Conservation (phyloP, 352 stramenopile species). For the Sclerospora graminicola region DNA sequence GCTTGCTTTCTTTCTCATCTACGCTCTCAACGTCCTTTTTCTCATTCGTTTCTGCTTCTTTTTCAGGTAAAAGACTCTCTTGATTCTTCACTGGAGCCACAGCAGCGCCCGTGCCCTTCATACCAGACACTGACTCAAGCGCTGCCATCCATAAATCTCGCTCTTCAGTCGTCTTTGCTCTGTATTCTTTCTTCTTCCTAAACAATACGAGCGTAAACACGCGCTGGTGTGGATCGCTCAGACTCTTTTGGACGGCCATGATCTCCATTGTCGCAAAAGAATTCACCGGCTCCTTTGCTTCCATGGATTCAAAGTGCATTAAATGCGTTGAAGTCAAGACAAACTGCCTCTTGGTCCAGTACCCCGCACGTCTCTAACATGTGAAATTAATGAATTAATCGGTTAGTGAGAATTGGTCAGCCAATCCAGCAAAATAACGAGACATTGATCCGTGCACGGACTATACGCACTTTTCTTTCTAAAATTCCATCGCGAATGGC, state of each 20-base stretch:
- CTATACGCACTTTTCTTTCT: constrained; percentile 42
- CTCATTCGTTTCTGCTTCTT: no score
- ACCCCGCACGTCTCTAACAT: constrained; percentile 44
- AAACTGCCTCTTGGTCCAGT: constrained; percentile 78
- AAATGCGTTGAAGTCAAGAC: constrained; percentile 53
- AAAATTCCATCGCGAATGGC: constrained; percentile 49
- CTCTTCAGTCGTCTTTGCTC: constrained; percentile 43
- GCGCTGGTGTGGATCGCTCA: constrained; percentile 29
- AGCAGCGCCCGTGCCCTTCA: constrained; percentile 25
- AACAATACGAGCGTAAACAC: constrained; percentile 52
- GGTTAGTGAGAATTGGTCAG: no score
- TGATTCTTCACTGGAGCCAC: constrained; percentile 9
- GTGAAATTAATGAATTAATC: no score
- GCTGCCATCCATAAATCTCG: constrained; percentile 59
- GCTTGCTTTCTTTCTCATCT: constrained; percentile 4
- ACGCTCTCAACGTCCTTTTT: background rate
- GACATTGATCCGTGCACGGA: background rate
- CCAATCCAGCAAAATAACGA: no score
- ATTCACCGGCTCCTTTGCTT: constrained; percentile 28
- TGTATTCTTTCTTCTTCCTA: constrained; percentile 73
- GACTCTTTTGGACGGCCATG: constrained; percentile 33
- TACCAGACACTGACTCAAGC: constrained; percentile 46
- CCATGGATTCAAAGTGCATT: constrained; percentile 59
- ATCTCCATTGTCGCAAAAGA: constrained; percentile 60
- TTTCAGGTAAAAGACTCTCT: background rate